These are phyloP conservation scores for Blastobotrys peoriensis DNA, from an alignment of 805 yeast genomes.

Conservation along the genomic window DNA sequence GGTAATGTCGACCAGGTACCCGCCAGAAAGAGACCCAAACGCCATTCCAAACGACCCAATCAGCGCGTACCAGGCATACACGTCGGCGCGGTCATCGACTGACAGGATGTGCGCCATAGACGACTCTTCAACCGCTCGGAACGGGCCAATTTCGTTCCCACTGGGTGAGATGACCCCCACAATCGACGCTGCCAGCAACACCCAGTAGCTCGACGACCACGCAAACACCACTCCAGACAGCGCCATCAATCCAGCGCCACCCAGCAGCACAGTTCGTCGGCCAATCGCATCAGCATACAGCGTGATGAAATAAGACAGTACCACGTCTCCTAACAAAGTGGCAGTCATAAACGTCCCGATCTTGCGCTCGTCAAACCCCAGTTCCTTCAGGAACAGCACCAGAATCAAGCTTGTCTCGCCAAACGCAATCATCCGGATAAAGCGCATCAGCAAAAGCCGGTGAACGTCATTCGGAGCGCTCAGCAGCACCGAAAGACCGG, in stretches of 20 bases:
- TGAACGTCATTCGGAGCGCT: slow-evolving; percentile 29
- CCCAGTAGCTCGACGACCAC: slow-evolving; percentile 28
- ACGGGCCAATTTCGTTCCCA: slow-evolving; percentile 58
- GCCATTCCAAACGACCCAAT: slow-evolving; percentile 45
- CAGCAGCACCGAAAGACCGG: slow-evolving; percentile 24
- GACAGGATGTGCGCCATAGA: slow-evolving; percentile 43
- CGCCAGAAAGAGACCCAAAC: slow-evolving; percentile 40
- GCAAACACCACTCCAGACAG: slow-evolving; percentile 40
- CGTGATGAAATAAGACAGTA: slow-evolving; percentile 42
- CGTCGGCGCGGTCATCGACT: slow-evolving; percentile 41
- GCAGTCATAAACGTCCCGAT: slow-evolving; percentile 47
- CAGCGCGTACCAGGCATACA: slow-evolving; percentile 54
- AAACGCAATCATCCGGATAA: slow-evolving; percentile 33
- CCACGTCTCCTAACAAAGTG: slow-evolving; percentile 47
- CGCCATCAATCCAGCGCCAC: slow-evolving; percentile 39
- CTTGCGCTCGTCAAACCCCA: slow-evolving; percentile 37
- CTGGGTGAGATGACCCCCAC: slow-evolving; percentile 51
- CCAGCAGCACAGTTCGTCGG: slow-evolving; percentile 35
- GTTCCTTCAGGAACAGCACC: slow-evolving; percentile 40
- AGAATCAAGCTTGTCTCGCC: slow-evolving; percentile 35
- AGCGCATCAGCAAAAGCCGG: slow-evolving; percentile 27
- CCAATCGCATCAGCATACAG: slow-evolving; percentile 44
- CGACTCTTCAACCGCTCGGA: slow-evolving; percentile 51
- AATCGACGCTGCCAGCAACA: slow-evolving; percentile 37
- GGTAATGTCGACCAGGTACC: slow-evolving; percentile 27